These are phyloP conservation scores for Carpinus viminea DNA, from an alignment of 306 rosid species.

Conservation along the genomic window DNA sequence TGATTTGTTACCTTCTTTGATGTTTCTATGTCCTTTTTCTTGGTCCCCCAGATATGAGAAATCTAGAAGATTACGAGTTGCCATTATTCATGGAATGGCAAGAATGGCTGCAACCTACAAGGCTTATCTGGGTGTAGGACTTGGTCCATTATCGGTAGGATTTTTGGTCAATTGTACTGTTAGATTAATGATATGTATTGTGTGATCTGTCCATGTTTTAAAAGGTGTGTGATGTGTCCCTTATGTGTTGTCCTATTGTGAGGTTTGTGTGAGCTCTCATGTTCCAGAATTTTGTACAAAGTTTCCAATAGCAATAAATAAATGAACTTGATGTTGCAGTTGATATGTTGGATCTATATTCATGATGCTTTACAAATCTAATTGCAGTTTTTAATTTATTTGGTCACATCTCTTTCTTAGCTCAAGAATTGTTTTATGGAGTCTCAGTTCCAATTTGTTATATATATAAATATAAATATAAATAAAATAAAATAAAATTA, in stretches of 20 bases:
- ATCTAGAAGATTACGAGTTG: conserved; percentile 75
- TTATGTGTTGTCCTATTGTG: too few relatives aligned
- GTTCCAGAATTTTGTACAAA: too few relatives aligned
- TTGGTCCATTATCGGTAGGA: conserved; percentile 86
- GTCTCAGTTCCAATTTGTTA: too few relatives aligned
- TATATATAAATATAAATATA: too few relatives aligned
- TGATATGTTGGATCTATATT: not conserved
- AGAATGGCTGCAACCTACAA: conserved; percentile 97
- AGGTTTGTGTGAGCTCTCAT: too few relatives aligned
- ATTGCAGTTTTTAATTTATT: conserved; percentile 80
- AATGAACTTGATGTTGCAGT: conserved; percentile 16
- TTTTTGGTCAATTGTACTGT: not conserved
- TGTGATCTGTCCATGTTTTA: too few relatives aligned
- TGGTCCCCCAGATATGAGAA: conserved; percentile 65
- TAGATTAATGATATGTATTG: too few relatives aligned
- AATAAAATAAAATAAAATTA: too few relatives aligned
- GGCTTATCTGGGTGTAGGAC: conserved; percentile 92
- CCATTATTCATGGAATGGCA: conserved; percentile 90
- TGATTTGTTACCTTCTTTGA: conserved; percentile 18
- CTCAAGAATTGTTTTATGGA: too few relatives aligned
- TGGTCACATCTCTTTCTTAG: too few relatives aligned
- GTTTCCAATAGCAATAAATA: conserved; percentile 10
- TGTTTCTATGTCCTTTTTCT: not conserved
- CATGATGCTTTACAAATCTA: conserved; percentile 7
- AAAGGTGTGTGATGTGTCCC: too few relatives aligned